These are phyloP conservation scores for Taphrina sp. DNA, from an alignment of 1,139 yeast species.

Conservation along the genomic window DNA sequence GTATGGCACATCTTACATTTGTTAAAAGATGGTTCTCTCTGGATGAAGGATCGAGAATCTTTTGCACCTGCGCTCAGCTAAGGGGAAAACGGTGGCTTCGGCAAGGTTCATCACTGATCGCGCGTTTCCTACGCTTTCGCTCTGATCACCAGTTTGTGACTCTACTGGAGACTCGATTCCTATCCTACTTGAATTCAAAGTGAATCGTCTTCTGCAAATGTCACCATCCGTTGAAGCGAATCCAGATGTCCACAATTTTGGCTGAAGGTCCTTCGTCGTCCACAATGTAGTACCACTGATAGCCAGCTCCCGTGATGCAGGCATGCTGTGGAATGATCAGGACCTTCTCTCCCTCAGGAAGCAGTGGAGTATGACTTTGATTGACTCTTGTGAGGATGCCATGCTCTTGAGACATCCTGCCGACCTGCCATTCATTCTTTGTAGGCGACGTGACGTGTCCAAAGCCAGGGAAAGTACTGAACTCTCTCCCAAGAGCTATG, in stretches of 20 bases:
- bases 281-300: conserved; percentile 58
- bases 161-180: too few relatives aligned
- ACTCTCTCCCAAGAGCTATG: conserved; percentile 65
- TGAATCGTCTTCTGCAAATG: too few relatives aligned
- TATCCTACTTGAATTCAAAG: too few relatives aligned
- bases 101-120: too few relatives aligned
- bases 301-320: conserved; percentile 69
- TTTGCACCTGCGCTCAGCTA: too few relatives aligned
- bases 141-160: too few relatives aligned
- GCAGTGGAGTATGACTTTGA: conserved; percentile 42
- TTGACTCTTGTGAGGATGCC: conserved; percentile 26
- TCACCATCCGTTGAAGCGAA: conserved; percentile 64
- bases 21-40: not conserved
- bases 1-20: too few relatives aligned
- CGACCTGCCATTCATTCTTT: conserved; percentile 7
- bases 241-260: conserved; percentile 64
- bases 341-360: conserved; percentile 58
- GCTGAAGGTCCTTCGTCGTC: conserved; percentile 47
- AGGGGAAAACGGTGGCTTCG: too few relatives aligned
- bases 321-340: conserved; percentile 67
- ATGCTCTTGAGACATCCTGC: conserved; percentile 34
- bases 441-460: conserved; percentile 46
- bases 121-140: too few relatives aligned
- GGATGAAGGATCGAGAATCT: too few relatives aligned
- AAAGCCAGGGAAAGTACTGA: conserved; percentile 51